These are phyloP conservation scores for Aspergillus cejpii DNA, from an alignment of 2,329 filamentous ascomycete genomes.

Conservation along the genomic window DNA sequence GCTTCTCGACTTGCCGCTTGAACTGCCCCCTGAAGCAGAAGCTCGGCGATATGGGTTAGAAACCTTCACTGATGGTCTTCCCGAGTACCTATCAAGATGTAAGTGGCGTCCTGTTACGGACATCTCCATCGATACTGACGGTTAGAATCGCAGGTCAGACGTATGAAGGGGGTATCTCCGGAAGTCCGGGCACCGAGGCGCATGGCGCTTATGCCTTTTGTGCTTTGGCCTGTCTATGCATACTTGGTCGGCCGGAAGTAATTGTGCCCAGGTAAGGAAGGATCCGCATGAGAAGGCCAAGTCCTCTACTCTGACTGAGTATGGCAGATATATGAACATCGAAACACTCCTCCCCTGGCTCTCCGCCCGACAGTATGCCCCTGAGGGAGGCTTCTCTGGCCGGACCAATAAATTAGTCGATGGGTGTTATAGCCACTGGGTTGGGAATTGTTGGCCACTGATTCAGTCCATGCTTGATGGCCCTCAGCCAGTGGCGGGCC, in stretches of 20 bases:
- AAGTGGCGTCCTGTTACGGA: constrained; percentile 35
- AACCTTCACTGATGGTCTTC: constrained; percentile 64
- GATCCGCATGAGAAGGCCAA: constrained; percentile 14
- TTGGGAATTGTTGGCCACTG: constrained; percentile 88
- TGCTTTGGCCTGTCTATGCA: constrained; percentile 78
- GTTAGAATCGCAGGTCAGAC: constrained; percentile 62
- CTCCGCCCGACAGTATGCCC: constrained; percentile 77
- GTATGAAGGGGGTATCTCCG: constrained; percentile 89
- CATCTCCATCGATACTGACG: constrained; percentile 11
- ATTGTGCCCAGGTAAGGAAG: constrained; percentile 65
- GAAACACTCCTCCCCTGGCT: constrained; percentile 77
- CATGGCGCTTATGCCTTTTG: constrained; percentile 97
- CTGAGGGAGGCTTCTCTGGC: constrained; percentile 87
- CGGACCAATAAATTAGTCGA: constrained; percentile 97
- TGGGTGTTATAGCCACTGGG: constrained; percentile 97
- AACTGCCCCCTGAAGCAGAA: constrained; percentile 66
- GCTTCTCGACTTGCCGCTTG: constrained; percentile 73
- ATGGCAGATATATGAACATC: constrained; percentile 64
- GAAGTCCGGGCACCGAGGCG: constrained; percentile 77
- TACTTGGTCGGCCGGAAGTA: constrained; percentile 70
- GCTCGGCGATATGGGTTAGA: constrained; percentile 57
- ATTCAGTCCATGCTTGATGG: constrained; percentile 70
- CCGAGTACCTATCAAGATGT: constrained; percentile 75
- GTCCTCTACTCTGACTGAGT: constrained; percentile 9
- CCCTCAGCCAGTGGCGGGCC: constrained; percentile 30